Evolutionary conservation across 139 green algal species (phyloP).

Genomic region (Chlamydomonas urium): DNA sequence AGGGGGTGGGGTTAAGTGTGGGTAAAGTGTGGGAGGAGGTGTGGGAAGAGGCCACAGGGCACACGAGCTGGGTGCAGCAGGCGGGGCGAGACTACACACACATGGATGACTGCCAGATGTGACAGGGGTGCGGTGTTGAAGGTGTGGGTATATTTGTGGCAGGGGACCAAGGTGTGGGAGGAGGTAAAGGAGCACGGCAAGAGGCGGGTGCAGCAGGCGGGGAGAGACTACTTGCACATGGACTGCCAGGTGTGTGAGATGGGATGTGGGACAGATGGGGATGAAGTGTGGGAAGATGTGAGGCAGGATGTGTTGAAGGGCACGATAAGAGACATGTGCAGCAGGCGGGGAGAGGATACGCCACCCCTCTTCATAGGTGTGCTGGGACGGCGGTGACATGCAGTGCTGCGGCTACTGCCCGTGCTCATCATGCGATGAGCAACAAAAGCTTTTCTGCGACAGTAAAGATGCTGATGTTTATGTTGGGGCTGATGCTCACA

Average conservation of each 20-base stretch:
- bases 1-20: background rate
- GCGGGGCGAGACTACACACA: background rate
- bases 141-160: too few species aligned
- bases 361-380: too few species aligned
- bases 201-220: constrained; percentile 11
- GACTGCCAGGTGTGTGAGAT: constrained; percentile 47
- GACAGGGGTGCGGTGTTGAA: too few species aligned
- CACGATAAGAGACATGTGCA: too few species aligned
- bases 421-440: too few species aligned
- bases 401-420: constrained; percentile 61
- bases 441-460: too few species aligned
- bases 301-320: background rate
- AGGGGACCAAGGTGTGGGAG: too few species aligned
- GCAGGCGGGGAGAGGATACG: background rate
- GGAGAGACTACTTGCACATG: constrained; percentile 41
- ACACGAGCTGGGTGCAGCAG: background rate
- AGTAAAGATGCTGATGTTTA: too few species aligned
- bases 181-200: too few species aligned
- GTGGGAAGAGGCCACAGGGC: background rate
- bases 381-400: constrained; percentile 65
- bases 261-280: background rate
- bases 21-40: background rate
- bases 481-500: too few species aligned
- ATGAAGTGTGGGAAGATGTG: background rate
- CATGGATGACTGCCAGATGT: constrained; percentile 3